phyloP scores from a whole-genome alignment of 257 asterid genomes.

The Solanum tarijense region DNA sequence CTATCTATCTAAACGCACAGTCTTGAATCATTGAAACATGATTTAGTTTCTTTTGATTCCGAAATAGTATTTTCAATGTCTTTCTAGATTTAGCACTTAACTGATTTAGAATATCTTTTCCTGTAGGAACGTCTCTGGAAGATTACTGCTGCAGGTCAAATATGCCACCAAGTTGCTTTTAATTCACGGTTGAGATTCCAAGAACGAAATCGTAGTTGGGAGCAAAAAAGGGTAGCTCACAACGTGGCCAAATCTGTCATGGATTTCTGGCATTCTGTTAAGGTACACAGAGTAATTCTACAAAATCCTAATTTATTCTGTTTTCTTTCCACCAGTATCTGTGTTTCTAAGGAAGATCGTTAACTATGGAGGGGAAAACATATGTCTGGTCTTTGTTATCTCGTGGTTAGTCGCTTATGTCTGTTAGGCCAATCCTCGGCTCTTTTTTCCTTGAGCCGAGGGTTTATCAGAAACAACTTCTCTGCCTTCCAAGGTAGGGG shows the following conservation, averaged over 20 bases:
- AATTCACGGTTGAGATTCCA: slow-evolving; percentile 38
- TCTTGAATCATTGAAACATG: background rate
- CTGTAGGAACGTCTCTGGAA: slow-evolving; percentile 90
- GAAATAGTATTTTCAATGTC: background rate
- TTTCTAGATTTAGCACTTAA: background rate
- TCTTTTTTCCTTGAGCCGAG: background rate
- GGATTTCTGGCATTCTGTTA: slow-evolving; percentile 75
- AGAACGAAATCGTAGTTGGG: slow-evolving; percentile 27
- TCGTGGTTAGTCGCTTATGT: background rate
- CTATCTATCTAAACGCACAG: background rate
- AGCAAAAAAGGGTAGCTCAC: slow-evolving; percentile 52
- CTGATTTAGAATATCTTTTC: slow-evolving; percentile 1
- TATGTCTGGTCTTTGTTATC: background rate
- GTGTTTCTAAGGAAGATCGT: background rate
- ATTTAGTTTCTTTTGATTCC: background rate
- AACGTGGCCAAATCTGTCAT: slow-evolving; percentile 59
- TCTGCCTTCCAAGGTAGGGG: background rate
- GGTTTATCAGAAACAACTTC: background rate
- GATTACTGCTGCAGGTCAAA: slow-evolving; percentile 61
- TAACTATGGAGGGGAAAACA: background rate
- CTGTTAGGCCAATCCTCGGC: background rate
- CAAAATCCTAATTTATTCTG: background rate
- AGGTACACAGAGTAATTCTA: slow-evolving; percentile 25
- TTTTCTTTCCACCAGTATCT: background rate
- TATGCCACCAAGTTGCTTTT: slow-evolving; percentile 48